Evolutionary conservation across 2,329 filamentous ascomycete species (phyloP).

Genomic region (Phialemoniopsis sp.): DNA sequence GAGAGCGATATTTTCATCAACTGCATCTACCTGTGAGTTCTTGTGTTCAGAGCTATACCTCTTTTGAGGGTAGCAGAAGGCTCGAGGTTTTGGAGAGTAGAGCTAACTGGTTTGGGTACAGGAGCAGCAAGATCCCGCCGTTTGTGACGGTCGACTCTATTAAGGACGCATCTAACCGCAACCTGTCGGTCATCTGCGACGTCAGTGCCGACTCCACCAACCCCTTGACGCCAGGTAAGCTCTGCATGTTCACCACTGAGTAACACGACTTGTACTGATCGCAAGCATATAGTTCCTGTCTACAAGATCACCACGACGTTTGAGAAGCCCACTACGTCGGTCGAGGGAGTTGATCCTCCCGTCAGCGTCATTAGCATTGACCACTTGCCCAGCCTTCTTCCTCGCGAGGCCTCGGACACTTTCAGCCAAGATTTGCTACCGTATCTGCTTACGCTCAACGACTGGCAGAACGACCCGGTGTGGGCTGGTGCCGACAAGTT

Average conservation of each 20-base stretch:
- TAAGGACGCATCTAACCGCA: conserved; percentile 57
- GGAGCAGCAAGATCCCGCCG: conserved; percentile 62
- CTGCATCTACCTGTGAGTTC: conserved; percentile 71
- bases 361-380: conserved; percentile 85
- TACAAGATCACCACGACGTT: conserved; percentile 86
- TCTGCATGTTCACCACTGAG: conserved; percentile 23
- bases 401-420: conserved; percentile 78
- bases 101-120: neutral
- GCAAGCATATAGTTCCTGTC: conserved; percentile 73
- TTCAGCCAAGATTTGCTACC: conserved; percentile 79
- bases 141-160: conserved; percentile 75
- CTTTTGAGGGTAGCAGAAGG: neutral
- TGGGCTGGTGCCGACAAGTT: conserved; percentile 83
- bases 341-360: conserved; percentile 56
- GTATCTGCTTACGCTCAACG: conserved; percentile 71
- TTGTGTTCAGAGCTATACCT: conserved; percentile 25
- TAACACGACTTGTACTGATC: too few relatives aligned
- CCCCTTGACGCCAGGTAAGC: conserved; percentile 51
- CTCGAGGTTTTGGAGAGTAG: neutral
- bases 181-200: conserved; percentile 76
- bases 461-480: conserved; percentile 68
- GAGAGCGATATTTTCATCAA: conserved; percentile 77
- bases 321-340: conserved; percentile 77
- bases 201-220: conserved; percentile 74
- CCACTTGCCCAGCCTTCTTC: conserved; percentile 77